These are phyloP conservation scores for Bocquillonia castaneifolia DNA, from an alignment of 441 rosid species.

Conservation along the genomic window DNA sequence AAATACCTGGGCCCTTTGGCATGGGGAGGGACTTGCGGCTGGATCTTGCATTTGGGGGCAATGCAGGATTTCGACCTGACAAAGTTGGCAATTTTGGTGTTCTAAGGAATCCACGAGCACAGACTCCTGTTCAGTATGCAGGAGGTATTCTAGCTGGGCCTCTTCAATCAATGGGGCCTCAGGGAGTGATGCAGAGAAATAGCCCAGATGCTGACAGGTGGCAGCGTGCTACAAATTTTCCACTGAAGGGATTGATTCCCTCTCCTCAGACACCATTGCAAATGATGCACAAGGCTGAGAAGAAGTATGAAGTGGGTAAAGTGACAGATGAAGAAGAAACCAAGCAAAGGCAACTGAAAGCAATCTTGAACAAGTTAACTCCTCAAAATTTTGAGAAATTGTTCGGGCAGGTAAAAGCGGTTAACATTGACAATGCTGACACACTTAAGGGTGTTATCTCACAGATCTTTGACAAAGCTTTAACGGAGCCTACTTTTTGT, in stretches of 20 bases:
- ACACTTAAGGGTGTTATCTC: constrained; percentile 81
- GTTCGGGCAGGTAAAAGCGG: constrained; percentile 81
- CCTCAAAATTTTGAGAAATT: constrained; percentile 94
- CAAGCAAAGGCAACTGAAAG: constrained; percentile 82
- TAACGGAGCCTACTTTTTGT: constrained; percentile 96
- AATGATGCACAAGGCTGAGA: constrained; percentile 92
- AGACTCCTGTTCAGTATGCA: constrained; percentile 36
- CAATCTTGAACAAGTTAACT: constrained; percentile 86
- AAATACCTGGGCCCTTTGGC: constrained; percentile 42
- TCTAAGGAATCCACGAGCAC: constrained; percentile 61
- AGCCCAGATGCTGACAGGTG: constrained; percentile 74
- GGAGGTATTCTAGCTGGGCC: constrained; percentile 73
- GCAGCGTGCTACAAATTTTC: constrained; percentile 70
- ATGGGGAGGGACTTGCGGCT: constrained; percentile 47
- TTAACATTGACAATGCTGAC: constrained; percentile 65
- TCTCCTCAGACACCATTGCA: constrained; percentile 77
- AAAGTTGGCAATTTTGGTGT: constrained; percentile 78
- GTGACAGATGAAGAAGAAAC: constrained; percentile 70
- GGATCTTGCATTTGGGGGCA: constrained; percentile 48
- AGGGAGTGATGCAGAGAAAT: constrained; percentile 60
- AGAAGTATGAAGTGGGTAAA: constrained; percentile 80
- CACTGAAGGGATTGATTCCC: constrained; percentile 74
- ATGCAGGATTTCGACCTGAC: constrained; percentile 53
- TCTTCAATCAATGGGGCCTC: constrained; percentile 60
- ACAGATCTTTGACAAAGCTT: constrained; percentile 95